Conservation (phyloP, 208 protist species). For the Tritrichomonas musculus region DNA sequence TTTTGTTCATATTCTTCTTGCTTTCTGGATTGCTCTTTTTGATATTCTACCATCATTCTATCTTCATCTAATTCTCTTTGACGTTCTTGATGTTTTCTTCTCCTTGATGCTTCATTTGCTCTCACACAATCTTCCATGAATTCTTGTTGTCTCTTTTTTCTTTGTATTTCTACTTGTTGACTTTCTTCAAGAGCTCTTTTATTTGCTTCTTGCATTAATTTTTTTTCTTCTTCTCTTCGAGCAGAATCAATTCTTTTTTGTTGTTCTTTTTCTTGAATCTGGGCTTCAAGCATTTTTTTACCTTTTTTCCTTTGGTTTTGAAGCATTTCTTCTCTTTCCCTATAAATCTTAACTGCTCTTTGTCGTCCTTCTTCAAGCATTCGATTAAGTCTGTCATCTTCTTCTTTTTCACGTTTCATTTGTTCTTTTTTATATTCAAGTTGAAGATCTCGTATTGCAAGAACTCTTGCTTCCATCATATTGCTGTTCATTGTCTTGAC, state of each 20-base stretch:
- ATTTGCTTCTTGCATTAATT: background rate
- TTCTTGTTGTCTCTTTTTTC: background rate
- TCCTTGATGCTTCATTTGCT: background rate
- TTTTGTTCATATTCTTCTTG: background rate
- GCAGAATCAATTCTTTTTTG: background rate
- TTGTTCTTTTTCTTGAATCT: background rate
- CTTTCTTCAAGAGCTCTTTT: background rate
- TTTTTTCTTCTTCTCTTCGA: background rate
- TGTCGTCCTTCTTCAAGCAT: background rate
- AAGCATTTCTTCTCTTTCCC: background rate
- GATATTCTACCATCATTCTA: background rate
- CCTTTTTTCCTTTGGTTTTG: constrained; percentile 3
- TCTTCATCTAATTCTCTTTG: background rate
- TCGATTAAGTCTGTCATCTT: background rate
- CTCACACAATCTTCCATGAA: background rate
- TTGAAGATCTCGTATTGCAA: background rate
- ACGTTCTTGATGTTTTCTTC: background rate
- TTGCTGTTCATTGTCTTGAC: background rate
- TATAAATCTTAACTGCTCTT: background rate
- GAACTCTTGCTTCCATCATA: background rate
- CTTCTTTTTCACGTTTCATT: background rate
- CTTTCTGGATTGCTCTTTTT: background rate
- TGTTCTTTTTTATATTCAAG: background rate
- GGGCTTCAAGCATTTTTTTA: background rate
- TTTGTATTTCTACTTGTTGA: background rate